Conservation (phyloP, 2,329 filamentous ascomycete genomes). For the Cladobotryum protrusum region DNA sequence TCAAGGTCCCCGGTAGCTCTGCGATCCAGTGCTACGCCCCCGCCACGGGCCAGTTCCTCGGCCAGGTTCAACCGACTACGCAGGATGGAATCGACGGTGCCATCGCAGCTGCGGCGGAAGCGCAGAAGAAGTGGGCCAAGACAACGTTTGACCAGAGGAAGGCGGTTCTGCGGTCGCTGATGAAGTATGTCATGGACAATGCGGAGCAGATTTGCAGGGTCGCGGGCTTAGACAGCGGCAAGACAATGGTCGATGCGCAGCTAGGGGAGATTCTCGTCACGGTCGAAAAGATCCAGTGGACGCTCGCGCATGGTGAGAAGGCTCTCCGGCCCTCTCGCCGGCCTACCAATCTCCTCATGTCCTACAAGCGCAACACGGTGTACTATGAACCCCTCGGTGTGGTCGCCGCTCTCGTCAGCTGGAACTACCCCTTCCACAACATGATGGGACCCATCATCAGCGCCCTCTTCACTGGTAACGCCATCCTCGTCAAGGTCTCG, state of each 20-base stretch:
- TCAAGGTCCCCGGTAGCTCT: constrained; percentile 60
- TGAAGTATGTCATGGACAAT: constrained; percentile 80
- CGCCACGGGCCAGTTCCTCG: constrained; percentile 79
- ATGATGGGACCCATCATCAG: constrained; percentile 86
- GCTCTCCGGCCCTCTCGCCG: constrained; percentile 65
- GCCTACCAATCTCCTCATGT: constrained; percentile 88
- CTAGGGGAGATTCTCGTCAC: constrained; percentile 94
- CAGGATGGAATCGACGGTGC: constrained; percentile 71
- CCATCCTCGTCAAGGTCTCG: constrained; percentile 85
- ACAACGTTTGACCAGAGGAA: constrained; percentile 74
- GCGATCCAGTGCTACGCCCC: constrained; percentile 82
- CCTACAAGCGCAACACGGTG: constrained; percentile 89
- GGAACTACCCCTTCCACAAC: constrained; percentile 98
- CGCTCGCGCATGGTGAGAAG: constrained; percentile 80
- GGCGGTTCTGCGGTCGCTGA: constrained; percentile 71
- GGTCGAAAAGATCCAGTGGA: constrained; percentile 91
- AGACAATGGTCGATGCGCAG: constrained; percentile 90
- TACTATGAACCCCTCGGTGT: constrained; percentile 89
- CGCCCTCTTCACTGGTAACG: constrained; percentile 85
- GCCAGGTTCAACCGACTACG: constrained; percentile 70
- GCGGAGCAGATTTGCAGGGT: constrained; percentile 80
- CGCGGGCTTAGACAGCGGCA: constrained; percentile 88
- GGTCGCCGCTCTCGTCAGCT: constrained; percentile 85
- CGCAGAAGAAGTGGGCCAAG: constrained; percentile 69
- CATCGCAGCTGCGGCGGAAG: constrained; percentile 64